Percentiles rank a stretch among this genome's conserved stretches.
Evolutionary conservation across 2,329 filamentous ascomycete species (phyloP).

Genomic region (Nemania abortiva): DNA sequence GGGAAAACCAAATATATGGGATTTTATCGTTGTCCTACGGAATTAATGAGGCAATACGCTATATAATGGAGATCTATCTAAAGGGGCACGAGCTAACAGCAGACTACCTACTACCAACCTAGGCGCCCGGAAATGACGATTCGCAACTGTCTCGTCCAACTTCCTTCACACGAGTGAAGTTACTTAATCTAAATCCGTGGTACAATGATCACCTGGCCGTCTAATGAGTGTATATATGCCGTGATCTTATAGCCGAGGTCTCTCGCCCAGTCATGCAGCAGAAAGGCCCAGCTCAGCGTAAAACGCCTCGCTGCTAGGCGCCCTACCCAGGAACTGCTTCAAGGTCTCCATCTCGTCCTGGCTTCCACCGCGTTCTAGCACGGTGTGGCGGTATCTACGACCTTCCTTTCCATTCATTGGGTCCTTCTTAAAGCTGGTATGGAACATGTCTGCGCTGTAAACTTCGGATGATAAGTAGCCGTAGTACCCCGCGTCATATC

Average conservation of each 20-base stretch:
- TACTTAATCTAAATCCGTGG: not conserved
- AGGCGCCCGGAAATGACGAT: not conserved
- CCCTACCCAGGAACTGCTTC: constrained; percentile 81
- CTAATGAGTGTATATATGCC: constrained; percentile 21
- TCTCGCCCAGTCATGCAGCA: constrained; percentile 35
- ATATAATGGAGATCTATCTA: not conserved
- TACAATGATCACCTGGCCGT: constrained; percentile 5
- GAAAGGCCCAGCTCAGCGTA: constrained; percentile 78
- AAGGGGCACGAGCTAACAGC: not conserved
- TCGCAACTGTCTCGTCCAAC: not conserved
- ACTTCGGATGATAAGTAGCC: constrained; percentile 80
- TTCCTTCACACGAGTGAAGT: not conserved
- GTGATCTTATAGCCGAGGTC: constrained; percentile 27
- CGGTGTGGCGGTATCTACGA: constrained; percentile 80
- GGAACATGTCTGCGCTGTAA: constrained; percentile 89
- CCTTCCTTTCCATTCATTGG: constrained; percentile 83
- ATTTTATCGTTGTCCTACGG: not conserved
- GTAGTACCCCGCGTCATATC: constrained; percentile 89
- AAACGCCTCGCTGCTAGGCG: constrained; percentile 82
- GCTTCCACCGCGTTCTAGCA: constrained; percentile 81
- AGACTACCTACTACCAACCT: not conserved
- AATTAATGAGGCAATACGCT: not conserved
- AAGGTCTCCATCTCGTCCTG: constrained; percentile 85
- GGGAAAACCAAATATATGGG: not conserved
- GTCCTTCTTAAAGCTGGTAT: constrained; percentile 79